phyloP scores from a whole-genome alignment of 257 asterid genomes.

The Voacanga thouarsii region DNA sequence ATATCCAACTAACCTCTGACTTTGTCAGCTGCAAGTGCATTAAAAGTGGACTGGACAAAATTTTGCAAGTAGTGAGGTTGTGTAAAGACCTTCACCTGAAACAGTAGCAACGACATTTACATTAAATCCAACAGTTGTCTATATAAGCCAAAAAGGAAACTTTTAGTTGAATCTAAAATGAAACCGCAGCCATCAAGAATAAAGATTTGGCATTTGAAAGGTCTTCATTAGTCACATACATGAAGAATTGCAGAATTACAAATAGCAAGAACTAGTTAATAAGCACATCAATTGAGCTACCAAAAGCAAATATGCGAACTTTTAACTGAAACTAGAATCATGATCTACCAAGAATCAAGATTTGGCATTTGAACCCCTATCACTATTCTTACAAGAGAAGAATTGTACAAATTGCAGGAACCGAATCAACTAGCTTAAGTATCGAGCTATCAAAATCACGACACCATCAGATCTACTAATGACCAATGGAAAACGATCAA shows the following conservation, averaged over 20 bases:
- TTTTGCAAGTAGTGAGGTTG: conserved; percentile 87
- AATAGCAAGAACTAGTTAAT: not conserved
- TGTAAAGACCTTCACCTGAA: conserved; percentile 87
- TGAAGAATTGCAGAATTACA: not conserved
- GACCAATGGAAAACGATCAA: not conserved
- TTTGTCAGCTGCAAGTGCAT: conserved; percentile 84
- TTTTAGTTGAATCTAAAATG: not conserved
- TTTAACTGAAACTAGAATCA: not conserved
- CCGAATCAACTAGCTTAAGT: not conserved
- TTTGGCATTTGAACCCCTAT: not conserved
- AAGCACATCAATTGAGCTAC: not conserved
- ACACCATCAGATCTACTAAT: not conserved
- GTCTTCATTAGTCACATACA: not conserved
- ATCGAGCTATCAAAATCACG: not conserved
- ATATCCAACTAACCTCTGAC: conserved; percentile 51
- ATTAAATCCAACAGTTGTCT: conserved; percentile 24
- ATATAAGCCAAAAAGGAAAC: not conserved
- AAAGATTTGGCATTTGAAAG: not conserved
- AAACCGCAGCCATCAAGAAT: not conserved
- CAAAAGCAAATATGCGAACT: not conserved
- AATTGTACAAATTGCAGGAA: not conserved
- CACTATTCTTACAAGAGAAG: no score
- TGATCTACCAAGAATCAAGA: not conserved
- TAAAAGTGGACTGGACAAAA: conserved; percentile 82
- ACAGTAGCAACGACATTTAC: conserved; percentile 23